Evolutionary conservation across 139 green algal species (phyloP).

Genomic region (Tetraselmis striata): DNA sequence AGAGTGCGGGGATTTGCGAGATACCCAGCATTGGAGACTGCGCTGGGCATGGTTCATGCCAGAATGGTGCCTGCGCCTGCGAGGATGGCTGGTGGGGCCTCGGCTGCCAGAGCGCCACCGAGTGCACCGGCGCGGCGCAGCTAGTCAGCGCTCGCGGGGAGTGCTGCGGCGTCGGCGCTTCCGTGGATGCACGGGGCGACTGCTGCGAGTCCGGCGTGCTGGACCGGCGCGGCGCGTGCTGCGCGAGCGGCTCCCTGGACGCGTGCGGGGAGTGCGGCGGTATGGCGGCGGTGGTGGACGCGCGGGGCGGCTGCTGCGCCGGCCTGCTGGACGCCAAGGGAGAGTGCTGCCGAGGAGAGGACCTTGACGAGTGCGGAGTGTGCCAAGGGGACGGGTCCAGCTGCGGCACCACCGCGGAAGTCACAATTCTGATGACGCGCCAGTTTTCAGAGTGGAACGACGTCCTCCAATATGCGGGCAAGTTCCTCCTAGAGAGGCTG

Average conservation of each 20-base stretch:
- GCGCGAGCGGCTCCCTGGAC: constrained; percentile 21
- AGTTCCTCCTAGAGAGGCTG: not conserved
- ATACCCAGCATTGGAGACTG: not conserved
- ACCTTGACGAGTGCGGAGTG: constrained; percentile 47
- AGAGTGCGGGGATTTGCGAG: not conserved
- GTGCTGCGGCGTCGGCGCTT: constrained; percentile 19
- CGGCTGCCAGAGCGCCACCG: not conserved
- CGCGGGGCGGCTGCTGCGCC: constrained; percentile 32
- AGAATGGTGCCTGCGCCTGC: not conserved
- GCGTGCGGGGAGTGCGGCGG: constrained; percentile 43
- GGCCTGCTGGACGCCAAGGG: constrained; percentile 32
- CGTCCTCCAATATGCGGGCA: not conserved
- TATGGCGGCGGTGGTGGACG: constrained; percentile 25
- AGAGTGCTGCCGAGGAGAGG: constrained; percentile 31
- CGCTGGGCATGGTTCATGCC: not conserved
- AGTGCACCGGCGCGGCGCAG: not conserved
- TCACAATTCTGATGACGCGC: not conserved
- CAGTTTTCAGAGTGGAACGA: not conserved
- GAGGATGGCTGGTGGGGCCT: not conserved
- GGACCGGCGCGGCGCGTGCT: constrained; percentile 36
- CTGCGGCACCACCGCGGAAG: constrained; percentile 14
- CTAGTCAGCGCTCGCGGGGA: constrained; percentile 11
- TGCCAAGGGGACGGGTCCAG: constrained; percentile 36
- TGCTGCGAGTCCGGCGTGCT: constrained; percentile 29
- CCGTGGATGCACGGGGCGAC: constrained; percentile 12